Evolutionary conservation across 768 basidiomycete species (phyloP).

Genomic region (Rhodotorula taiwanensis): DNA sequence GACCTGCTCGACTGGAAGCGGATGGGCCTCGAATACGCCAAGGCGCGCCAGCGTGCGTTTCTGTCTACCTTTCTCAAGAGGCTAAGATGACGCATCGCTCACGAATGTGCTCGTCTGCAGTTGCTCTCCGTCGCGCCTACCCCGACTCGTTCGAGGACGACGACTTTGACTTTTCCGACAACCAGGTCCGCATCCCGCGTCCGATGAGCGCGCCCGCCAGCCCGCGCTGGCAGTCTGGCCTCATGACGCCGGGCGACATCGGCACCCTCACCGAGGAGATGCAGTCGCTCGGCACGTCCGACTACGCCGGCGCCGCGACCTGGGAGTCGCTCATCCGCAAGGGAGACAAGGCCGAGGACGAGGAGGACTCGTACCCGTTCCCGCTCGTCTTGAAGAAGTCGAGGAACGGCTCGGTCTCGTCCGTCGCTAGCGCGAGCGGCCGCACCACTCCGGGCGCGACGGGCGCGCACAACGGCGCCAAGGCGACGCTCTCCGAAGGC

Average conservation of each 20-base stretch:
- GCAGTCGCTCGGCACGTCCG: constrained; percentile 77
- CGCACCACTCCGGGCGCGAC: constrained; percentile 51
- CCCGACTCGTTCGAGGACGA: constrained; percentile 76
- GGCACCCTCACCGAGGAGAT: constrained; percentile 74
- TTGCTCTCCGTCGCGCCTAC: constrained; percentile 72
- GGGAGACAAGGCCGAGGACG: constrained; percentile 51
- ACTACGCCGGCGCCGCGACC: constrained; percentile 66
- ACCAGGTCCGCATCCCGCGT: constrained; percentile 57
- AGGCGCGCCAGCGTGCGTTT: constrained; percentile 67
- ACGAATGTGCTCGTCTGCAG: not conserved
- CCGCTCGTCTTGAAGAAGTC: constrained; percentile 61
- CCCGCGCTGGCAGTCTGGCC: constrained; percentile 67
- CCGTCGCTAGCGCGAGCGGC: constrained; percentile 28
- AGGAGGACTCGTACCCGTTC: constrained; percentile 76
- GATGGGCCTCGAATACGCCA: constrained; percentile 90
- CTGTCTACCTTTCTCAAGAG: too few species aligned
- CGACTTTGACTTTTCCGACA: constrained; percentile 55
- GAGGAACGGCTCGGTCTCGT: constrained; percentile 62
- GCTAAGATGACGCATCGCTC: not conserved
- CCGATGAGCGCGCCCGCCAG: constrained; percentile 78
- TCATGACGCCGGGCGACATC: constrained; percentile 87
- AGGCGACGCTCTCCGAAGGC: constrained; percentile 66
- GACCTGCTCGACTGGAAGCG: constrained; percentile 98
- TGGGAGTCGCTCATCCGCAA: constrained; percentile 30
- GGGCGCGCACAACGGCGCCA: not conserved